Conservation (phyloP, 164 flowering plant genomes). For the Santalum album region DNA sequence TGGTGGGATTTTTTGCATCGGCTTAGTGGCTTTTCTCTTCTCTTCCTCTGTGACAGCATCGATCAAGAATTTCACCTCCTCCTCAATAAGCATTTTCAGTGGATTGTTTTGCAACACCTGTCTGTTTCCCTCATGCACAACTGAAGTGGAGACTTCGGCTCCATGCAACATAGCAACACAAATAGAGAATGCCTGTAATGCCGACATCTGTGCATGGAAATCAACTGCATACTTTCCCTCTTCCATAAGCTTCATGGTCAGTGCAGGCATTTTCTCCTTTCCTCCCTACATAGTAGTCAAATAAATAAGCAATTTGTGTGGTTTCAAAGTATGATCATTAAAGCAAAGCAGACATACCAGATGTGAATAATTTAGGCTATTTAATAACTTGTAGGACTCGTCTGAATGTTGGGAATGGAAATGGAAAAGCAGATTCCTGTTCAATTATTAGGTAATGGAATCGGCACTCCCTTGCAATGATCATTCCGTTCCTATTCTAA, state of each 20-base stretch:
- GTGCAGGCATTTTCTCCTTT: conserved; percentile 59
- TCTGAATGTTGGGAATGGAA: too few species aligned
- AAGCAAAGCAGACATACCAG: background rate
- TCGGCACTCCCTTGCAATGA: too few species aligned
- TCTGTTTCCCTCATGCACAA: conserved; percentile 19
- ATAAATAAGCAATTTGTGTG: background rate
- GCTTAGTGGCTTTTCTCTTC: conserved; percentile 33
- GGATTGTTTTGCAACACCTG: conserved; percentile 41
- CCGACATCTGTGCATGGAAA: conserved; percentile 77
- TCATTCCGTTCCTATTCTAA: too few species aligned
- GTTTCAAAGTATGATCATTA: background rate
- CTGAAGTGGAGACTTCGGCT: conserved; percentile 33
- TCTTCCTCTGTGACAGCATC: conserved; percentile 51
- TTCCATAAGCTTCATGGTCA: conserved; percentile 35
- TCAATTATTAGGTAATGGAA: too few species aligned
- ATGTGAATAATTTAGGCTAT: background rate
- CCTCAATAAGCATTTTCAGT: conserved; percentile 51
- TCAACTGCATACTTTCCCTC: conserved; percentile 64
- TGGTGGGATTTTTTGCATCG: conserved; percentile 29
- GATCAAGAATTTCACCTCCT: conserved; percentile 48
- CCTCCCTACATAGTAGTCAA: conserved; percentile 38
- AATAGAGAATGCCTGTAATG: conserved; percentile 84
- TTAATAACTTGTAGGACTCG: too few species aligned
- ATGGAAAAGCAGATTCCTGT: background rate
- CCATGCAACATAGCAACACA: conserved; percentile 72